Evolutionary conservation across 1,139 yeast genomes (phyloP), one percentile per base, ranked within the genome.

Genomic region (Sporopachydermia cereana): DNA sequence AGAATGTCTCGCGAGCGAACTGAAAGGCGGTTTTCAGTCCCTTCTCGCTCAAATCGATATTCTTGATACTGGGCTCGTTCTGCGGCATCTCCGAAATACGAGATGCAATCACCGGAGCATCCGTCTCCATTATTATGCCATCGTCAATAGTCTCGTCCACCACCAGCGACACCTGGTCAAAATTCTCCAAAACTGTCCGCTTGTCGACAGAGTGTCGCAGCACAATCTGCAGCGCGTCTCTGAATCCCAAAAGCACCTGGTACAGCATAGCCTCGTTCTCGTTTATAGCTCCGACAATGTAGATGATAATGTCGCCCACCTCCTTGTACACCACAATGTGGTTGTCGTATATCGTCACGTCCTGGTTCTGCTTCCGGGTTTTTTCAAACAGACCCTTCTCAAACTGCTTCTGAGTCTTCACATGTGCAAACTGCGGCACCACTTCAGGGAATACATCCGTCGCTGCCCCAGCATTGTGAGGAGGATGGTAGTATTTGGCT

Each of bases 61-160:
- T 74, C 57, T 79, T 74, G 55, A 78, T 63, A 51, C 77, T 72
- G 43, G 71, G 75, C 52, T 79, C 88, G 49, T 70, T 73, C 24
- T 74, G 63, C 30, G 96, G 96, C 25, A 93, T 80, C 54, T 78
- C 77, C 29, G 96, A 84, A 17, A 89, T 96, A 62, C 98, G 75
- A 18, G 94, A 77, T 3, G 89, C 91, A 55, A 91, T 84, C 44
- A 86, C 78, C 41, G 82, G 77, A 2, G 95, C 79, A 57, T 91
- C 97, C 39, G 88, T 82, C 63, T 91, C 97, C 54, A 93, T 72
- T 50, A 93, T 79, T 52, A 91, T 78, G 24, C 97, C 96, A 55
- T 84, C 93, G 60, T 91, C 98, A 47, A 91, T 71, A 22, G 94
- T 76, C 65, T 91, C 98, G 62, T 91, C 98, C 43, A 89, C 74